Evolutionary conservation across 2,329 filamentous ascomycete genomes (phyloP), one percentile per base, ranked within the genome.

Genomic region (Didymella keratinophila): DNA sequence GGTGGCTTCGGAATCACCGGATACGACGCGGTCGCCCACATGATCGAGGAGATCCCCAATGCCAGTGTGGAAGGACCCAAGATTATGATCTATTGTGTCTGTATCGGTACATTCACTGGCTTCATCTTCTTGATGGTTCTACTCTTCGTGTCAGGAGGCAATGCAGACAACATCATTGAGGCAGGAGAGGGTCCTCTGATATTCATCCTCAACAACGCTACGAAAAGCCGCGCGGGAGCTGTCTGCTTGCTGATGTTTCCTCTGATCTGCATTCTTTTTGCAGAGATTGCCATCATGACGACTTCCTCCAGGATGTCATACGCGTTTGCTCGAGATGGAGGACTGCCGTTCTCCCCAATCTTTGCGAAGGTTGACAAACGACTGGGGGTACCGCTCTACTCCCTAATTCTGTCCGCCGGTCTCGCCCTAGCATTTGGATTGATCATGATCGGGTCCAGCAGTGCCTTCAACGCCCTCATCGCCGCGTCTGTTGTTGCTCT

Each of bases 401-500:
- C 88, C 0, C 78, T 92, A 1, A 79, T 86, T 12, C 80, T 90
- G 49, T 87, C 86, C 2, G 81, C 84, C 0, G 77, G 76, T 4
- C 81, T 89, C 44, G 86, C 90, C 1, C 81, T 90, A 55, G 79
- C 91, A 12, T 89, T 92, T 56, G 89, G 89, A 0, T 82, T 85
- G 57, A 87, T 92, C 61, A 89, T 90, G 72, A 81, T 92, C 2
- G 89, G 88, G 0, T 90, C 87, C 2, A 80, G 77, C 47, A 85
- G 83, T 58, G 89, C 89, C 0, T 91, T 92, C 76, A 90, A 89
- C 41, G 89, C 89, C 14, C 89, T 92, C 65, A 83, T 89, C 1
- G 86, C 88, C 0, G 85, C 89, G 0, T 89, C 88, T 0, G 89
- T 93, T 0, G 89, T 92, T 8, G 85, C 89, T 1, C 81, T 93